Percentiles rank a stretch among this genome's conserved stretches.
phyloP scores from a whole-genome alignment of 768 basidiomycete genomes.

The Pluteus cervinus region DNA sequence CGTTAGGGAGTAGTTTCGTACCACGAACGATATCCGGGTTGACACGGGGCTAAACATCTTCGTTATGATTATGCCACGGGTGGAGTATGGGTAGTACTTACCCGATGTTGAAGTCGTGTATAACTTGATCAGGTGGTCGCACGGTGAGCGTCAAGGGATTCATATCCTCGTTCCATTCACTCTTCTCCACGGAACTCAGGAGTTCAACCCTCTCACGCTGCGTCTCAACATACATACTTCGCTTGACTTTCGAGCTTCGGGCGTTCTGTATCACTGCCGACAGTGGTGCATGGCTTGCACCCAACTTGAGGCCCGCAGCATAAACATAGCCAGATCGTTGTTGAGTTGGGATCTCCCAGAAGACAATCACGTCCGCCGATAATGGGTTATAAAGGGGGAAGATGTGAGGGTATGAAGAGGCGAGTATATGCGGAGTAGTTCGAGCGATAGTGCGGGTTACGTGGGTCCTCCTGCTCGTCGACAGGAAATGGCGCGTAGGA shows the following conservation, averaged over 20 bases:
- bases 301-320: constrained; percentile 54
- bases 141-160: constrained; percentile 59
- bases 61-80: neutral
- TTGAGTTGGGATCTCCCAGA: constrained; percentile 66
- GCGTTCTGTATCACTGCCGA: constrained; percentile 53
- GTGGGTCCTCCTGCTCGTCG: no score
- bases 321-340: constrained; percentile 56
- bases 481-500: no score
- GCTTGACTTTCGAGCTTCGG: constrained; percentile 58
- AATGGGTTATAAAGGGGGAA: constrained; percentile 81
- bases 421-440: constrained; percentile 21
- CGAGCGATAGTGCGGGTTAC: constrained; percentile 26
- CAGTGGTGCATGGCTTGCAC: constrained; percentile 65
- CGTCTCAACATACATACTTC: constrained; percentile 92
- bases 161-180: constrained; percentile 77
- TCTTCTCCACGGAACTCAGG: constrained; percentile 56
- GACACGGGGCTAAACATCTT: constrained; percentile 42
- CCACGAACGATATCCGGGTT: constrained; percentile 45
- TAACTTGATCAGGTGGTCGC: constrained; percentile 32
- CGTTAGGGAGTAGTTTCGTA: constrained; percentile 72
- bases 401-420: constrained; percentile 47
- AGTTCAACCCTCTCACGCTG: constrained; percentile 64
- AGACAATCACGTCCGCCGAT: constrained; percentile 66
- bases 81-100: constrained; percentile 30
- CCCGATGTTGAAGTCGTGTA: constrained; percentile 70